Percentiles rank a stretch among this genome's conserved stretches.
Conservation (phyloP, 495 filamentous ascomycete genomes). For the Xylaria grammica region DNA sequence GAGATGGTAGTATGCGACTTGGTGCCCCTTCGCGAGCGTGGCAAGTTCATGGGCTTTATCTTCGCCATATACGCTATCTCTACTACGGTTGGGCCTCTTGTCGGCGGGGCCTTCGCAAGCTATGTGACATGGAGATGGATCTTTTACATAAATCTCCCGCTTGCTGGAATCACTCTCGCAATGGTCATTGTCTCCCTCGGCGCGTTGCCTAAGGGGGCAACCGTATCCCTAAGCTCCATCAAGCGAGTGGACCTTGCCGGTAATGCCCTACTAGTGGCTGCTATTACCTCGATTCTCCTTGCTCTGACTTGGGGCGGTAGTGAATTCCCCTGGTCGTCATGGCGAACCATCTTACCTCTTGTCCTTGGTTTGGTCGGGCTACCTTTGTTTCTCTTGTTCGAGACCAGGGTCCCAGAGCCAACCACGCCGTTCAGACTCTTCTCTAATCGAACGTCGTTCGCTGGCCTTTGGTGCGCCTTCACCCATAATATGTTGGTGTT, state of each 20-base stretch:
- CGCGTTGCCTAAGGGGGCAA: not conserved
- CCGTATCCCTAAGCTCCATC: constrained; percentile 17
- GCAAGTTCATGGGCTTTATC: constrained; percentile 53
- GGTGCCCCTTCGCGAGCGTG: constrained; percentile 68
- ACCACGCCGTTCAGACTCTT: constrained; percentile 23
- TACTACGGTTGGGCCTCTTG: constrained; percentile 66
- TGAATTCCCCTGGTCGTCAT: constrained; percentile 36
- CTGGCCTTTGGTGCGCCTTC: constrained; percentile 20
- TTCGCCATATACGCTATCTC: constrained; percentile 69
- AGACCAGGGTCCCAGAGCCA: constrained; percentile 16
- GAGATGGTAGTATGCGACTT: constrained; percentile 79
- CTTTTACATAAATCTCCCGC: constrained; percentile 45
- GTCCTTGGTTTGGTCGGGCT: constrained; percentile 31
- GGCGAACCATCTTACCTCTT: constrained; percentile 34
- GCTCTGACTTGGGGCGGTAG: constrained; percentile 29
- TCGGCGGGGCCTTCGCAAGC: constrained; percentile 71
- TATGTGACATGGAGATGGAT: constrained; percentile 42
- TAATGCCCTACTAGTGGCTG: constrained; percentile 37
- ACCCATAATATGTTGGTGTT: constrained; percentile 19
- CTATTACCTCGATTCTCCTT: constrained; percentile 33
- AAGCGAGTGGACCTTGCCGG: constrained; percentile 38
- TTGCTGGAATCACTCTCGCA: constrained; percentile 28
- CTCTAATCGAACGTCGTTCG: constrained; percentile 24
- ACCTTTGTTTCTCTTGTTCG: not conserved
- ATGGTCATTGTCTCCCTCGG: constrained; percentile 32